phyloP scores from a whole-genome alignment of 495 filamentous ascomycete genomes.

The Neurospora sublineolata region DNA sequence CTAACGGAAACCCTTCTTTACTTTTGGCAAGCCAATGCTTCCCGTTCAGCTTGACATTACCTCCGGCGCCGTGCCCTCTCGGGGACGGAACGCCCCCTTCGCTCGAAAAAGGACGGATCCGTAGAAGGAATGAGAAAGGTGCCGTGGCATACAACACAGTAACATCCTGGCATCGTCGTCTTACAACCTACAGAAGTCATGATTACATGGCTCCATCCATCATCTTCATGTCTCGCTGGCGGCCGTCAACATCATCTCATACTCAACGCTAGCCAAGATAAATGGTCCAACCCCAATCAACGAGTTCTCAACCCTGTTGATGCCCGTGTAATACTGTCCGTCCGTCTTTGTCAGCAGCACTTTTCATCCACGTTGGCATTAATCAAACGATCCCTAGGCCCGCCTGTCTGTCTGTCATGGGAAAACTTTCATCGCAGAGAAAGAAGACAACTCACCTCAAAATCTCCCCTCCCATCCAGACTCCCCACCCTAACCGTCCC shows the following conservation, averaged over 20 bases:
- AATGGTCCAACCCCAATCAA: conserved; percentile 2
- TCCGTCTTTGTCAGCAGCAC: neutral
- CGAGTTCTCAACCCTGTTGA: conserved; percentile 3
- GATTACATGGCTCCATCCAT: too few species aligned
- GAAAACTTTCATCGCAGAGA: neutral
- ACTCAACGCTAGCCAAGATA: conserved; percentile 3
- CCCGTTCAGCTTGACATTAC: too few species aligned
- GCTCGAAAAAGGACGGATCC: too few species aligned
- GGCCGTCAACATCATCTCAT: neutral
- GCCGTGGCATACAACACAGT: too few species aligned
- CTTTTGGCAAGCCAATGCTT: too few species aligned
- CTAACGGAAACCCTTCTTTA: too few species aligned
- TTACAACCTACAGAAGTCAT: too few species aligned
- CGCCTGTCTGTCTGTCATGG: neutral
- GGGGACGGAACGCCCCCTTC: too few species aligned
- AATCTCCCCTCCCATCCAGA: conserved; percentile 37
- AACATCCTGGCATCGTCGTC: too few species aligned
- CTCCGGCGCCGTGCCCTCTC: too few species aligned
- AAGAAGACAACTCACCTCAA: conserved; percentile 26
- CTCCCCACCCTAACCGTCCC: conserved; percentile 47
- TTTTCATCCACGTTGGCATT: neutral
- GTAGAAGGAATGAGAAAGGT: too few species aligned
- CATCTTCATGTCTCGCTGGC: too few species aligned
- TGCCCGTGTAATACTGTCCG: conserved; percentile 4
- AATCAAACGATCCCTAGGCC: neutral